A percentile compares a stretch with the other conserved stretches of the same genome.
Evolutionary conservation across 2,329 filamentous ascomycete species (phyloP).

Genomic region (Acephala macrosclerotiorum): DNA sequence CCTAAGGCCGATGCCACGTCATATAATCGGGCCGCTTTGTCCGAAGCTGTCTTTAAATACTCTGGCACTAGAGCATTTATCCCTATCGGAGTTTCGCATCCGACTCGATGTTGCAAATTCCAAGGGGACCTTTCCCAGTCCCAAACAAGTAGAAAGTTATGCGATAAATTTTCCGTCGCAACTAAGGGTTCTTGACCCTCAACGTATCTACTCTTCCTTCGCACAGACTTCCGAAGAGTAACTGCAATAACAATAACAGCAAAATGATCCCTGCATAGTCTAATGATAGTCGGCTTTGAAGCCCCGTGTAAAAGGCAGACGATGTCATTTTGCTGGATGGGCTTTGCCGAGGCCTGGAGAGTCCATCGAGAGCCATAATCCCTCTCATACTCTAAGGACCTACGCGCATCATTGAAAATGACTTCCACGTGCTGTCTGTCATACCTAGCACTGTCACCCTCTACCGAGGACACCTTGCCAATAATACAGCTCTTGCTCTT

Average conservation of each 20-base stretch:
- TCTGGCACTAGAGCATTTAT: not conserved
- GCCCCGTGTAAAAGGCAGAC: constrained; percentile 27
- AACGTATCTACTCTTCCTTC: not conserved
- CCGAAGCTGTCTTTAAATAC: constrained; percentile 1
- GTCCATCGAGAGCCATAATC: constrained; percentile 5
- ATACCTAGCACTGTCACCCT: not conserved
- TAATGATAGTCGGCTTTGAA: constrained; percentile 24
- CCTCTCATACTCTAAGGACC: no score
- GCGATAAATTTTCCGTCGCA: not conserved
- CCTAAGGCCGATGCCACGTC: constrained; percentile 22
- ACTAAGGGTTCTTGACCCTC: not conserved
- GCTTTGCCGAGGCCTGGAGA: constrained; percentile 24
- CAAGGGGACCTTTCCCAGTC: constrained; percentile 9
- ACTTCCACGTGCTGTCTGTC: constrained; percentile 18
- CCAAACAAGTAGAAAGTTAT: constrained; percentile 21
- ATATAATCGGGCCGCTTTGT: constrained; percentile 20
- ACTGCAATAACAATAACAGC: constrained; percentile 21
- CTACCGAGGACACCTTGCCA: constrained; percentile 16
- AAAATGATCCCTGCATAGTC: constrained; percentile 22
- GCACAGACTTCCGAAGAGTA: not conserved
- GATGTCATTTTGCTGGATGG: constrained; percentile 17
- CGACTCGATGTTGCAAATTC: constrained; percentile 10
- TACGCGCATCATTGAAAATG: constrained; percentile 9
- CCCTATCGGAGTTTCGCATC: not conserved
- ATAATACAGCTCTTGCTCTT: constrained; percentile 27